Conservation (phyloP, 352 stramenopile species). For the Pythium apleroticum region DNA sequence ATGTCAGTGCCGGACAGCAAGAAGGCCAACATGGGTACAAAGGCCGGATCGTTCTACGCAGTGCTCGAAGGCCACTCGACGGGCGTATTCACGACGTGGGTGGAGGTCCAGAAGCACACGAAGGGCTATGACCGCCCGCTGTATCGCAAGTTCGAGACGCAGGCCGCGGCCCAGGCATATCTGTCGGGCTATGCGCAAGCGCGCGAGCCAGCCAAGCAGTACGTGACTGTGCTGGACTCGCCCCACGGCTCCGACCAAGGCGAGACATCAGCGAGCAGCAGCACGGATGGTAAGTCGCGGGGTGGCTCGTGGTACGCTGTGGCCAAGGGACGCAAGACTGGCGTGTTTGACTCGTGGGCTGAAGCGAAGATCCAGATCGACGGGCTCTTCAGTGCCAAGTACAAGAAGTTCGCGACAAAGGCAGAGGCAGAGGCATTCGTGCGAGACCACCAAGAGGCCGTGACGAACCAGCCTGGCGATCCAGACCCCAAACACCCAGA, state of each 20-base stretch:
- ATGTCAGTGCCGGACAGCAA: constrained; percentile 12
- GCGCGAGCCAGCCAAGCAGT: constrained; percentile 2
- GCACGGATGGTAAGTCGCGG: not conserved
- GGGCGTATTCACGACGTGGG: constrained; percentile 39
- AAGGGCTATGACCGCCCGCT: constrained; percentile 26
- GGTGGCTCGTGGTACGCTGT: constrained; percentile 44
- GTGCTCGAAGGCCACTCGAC: constrained; percentile 33
- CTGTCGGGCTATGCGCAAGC: constrained; percentile 20
- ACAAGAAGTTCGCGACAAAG: constrained; percentile 55
- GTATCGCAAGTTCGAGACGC: constrained; percentile 35
- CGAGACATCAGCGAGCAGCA: not conserved
- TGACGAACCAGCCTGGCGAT: constrained; percentile 12
- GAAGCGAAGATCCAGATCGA: constrained; percentile 59
- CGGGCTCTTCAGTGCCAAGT: constrained; percentile 48
- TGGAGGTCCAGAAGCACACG: constrained; percentile 35
- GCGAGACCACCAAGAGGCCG: constrained; percentile 25
- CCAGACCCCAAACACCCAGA: constrained; percentile 48
- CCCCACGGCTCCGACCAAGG: not conserved
- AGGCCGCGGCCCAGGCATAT: constrained; percentile 31
- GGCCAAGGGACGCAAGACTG: constrained; percentile 46
- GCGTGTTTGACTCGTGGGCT: constrained; percentile 54
- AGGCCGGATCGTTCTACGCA: constrained; percentile 20
- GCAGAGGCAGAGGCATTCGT: constrained; percentile 55
- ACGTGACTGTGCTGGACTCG: not conserved
- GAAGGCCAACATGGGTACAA: constrained; percentile 8